Evolutionary conservation across 2,329 filamentous ascomycete genomes (phyloP).

Genomic region (Graphilbum sp.): DNA sequence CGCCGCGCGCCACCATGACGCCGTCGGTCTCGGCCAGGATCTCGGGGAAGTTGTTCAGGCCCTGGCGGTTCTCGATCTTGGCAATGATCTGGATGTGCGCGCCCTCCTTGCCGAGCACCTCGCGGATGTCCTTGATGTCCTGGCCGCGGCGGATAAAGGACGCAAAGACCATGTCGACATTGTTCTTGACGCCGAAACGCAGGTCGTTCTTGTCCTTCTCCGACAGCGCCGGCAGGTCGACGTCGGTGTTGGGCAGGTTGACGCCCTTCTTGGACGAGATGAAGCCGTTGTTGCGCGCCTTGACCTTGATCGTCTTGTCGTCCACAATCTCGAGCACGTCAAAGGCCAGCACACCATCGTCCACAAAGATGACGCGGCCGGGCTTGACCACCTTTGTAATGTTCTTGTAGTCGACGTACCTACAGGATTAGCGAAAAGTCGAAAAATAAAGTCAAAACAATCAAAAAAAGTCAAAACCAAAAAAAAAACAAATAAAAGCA

Average conservation of each 20-base stretch:
- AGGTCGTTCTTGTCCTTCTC: constrained; percentile 97
- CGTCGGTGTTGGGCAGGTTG: constrained; percentile 96
- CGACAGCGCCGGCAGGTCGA: constrained; percentile 90
- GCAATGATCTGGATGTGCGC: constrained; percentile 98
- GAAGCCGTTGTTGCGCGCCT: constrained; percentile 91
- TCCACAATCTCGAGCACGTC: constrained; percentile 80
- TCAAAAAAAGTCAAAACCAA: neutral
- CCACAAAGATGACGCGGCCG: constrained; percentile 90
- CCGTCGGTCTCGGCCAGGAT: constrained; percentile 93
- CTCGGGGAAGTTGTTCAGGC: constrained; percentile 98
- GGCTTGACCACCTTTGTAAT: constrained; percentile 93
- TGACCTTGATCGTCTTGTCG: constrained; percentile 73
- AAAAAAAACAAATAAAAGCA: too few species aligned
- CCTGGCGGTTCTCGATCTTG: constrained; percentile 99
- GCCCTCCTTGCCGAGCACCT: constrained; percentile 78
- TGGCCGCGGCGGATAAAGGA: constrained; percentile 92
- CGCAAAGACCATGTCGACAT: constrained; percentile 97
- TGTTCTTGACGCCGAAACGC: constrained; percentile 92
- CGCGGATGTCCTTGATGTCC: constrained; percentile 85
- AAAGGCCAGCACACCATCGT: constrained; percentile 94
- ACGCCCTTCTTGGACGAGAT: constrained; percentile 99
- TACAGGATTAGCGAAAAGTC: constrained; percentile 17
- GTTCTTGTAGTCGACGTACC: constrained; percentile 99
- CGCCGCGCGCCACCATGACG: constrained; percentile 99
- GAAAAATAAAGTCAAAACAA: constrained; percentile 1